Evolutionary conservation across 805 yeast genomes (phyloP), one percentile per base, ranked within the genome.

Genomic region (Wickerhamiella kurtzmanii): DNA sequence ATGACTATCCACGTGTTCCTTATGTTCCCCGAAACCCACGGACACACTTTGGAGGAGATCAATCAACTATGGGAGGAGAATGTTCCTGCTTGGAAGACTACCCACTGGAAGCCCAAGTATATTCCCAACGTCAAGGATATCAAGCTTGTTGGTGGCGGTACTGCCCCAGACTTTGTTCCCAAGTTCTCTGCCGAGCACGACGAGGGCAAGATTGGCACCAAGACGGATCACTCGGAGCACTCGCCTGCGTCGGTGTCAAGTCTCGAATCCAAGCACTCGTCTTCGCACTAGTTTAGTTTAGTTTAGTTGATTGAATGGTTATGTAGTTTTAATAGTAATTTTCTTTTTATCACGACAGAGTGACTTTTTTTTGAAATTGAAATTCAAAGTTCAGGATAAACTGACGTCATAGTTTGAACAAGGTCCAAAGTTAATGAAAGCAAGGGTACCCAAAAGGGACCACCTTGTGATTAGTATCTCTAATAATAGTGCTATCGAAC

Each of bases 31-130:
- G 85, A 80, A 64, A 80, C 86, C 22, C 79, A 76, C 65, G 80
- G 82, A 48, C 70, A 77, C 54, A 64, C 76, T 11, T 72, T 80
- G 59, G 86, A 80, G 61, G 80, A 80, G 60, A 76, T 80, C 50
- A 83, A 77, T 58, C 76, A 72, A 59, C 62, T 80, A 59, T 80
- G 77, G 57, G 71, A 64, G 35, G 39, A 54, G 19, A 44, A 48
- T 22, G 46, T 57, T 15, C 57, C 61, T 17, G 57, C 60, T 11
- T 56, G 60, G 60, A 43, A 44, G 18, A 45, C 57, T 13, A 32
- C 50, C 5, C 37, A 19, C 44, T 56, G 56, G 52, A 42, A 45
- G 46, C 55, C 59, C 17, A 11, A 32, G 17, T 18, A 11, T 16
- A 48, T 49, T 22, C 56, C 52, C 32, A 40, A 47, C 22, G 44